phyloP scores from a whole-genome alignment of 2,329 filamentous ascomycete genomes.

The Pezicula radicicola region DNA sequence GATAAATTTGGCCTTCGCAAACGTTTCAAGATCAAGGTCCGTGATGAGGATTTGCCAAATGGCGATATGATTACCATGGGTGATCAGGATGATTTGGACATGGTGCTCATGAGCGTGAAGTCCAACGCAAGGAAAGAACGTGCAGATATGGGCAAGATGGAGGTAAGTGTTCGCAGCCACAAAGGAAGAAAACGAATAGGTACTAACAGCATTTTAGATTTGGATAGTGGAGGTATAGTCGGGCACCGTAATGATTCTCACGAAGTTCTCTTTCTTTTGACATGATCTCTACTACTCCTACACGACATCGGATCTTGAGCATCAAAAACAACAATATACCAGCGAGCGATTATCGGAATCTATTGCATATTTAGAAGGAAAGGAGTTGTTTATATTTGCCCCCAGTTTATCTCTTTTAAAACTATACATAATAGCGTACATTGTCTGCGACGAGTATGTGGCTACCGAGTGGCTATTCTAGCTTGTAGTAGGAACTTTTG shows the following conservation, averaged over 20 bases:
- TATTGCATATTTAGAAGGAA: conserved; percentile 1
- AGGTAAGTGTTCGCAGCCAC: conserved; percentile 58
- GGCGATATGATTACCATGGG: conserved; percentile 97
- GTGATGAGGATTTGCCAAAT: conserved; percentile 71
- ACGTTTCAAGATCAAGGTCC: conserved; percentile 85
- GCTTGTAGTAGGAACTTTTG: neutral
- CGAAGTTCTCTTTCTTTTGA: conserved; percentile 8
- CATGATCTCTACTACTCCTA: neutral
- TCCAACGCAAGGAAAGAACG: conserved; percentile 68
- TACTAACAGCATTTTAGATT: conserved; percentile 19
- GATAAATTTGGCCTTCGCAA: conserved; percentile 80
- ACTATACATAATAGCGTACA: neutral
- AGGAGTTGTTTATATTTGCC: neutral
- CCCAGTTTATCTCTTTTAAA: neutral
- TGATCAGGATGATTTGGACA: conserved; percentile 92
- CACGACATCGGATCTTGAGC: neutral
- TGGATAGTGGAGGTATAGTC: conserved; percentile 23
- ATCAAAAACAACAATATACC: conserved; percentile 14
- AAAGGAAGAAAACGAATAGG: neutral
- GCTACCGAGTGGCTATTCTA: neutral
- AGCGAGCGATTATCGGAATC: conserved; percentile 18
- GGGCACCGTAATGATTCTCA: neutral
- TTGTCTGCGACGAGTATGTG: conserved; percentile 2
- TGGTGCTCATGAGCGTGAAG: conserved; percentile 72
- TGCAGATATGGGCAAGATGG: conserved; percentile 86